Base-by-base conservation (phyloP, 2,329 filamentous ascomycete species). In the Phialophora chinensis region DNA sequence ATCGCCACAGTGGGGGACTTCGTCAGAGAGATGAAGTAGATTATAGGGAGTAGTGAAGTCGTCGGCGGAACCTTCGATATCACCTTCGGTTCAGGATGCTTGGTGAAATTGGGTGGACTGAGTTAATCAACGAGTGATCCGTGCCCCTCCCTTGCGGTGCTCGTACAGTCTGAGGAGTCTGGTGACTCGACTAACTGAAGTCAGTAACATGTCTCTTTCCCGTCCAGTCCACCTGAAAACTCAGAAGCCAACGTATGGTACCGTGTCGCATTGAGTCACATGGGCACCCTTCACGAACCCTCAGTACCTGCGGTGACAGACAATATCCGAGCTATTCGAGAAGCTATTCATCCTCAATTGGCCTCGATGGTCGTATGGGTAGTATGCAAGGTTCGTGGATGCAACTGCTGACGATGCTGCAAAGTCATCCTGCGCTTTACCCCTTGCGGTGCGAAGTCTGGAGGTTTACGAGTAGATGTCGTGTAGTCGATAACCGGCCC, bases 331-430 rank as follows among this genome's bases (percentile, higher is more conserved):
- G 11, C 10, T 12, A 35, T 12, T 35, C 11, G 11, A 33, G 31
- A 33, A 11, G 38, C 38, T n/a, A 7, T 7, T 3, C 38, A 42
- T 1, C 38, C 38, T 17, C 17, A n/a, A 17, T 17, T 42, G 38
- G 38, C 17, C 5, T 42, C 38, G 14, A 42, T 17, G 38, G 5
- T 42, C 38, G 17, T 5, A 17, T 1, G 1, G 38, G 14, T 3
- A 42, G 2, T 42, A 10, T 17, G n/a, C 14, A 1, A 42, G 2
- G 49, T 25, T 14, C 12, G 49, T 25, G 49, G 49, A 53, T 53
- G 23, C 20, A 25, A 23, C 3, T 53, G 49, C 49, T 53, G 49
- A 27, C 49, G 49, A 53, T 53, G 49, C 49, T 27, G 49, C 17
- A 44, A 23, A 27, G 14, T 27, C 49, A 27, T 27, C 17, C 27